A percentile compares a stretch with the other conserved stretches of the same genome.
Evolutionary conservation across 2,329 filamentous ascomycete genomes (phyloP).

Genomic region (Epichloe glyceriae): DNA sequence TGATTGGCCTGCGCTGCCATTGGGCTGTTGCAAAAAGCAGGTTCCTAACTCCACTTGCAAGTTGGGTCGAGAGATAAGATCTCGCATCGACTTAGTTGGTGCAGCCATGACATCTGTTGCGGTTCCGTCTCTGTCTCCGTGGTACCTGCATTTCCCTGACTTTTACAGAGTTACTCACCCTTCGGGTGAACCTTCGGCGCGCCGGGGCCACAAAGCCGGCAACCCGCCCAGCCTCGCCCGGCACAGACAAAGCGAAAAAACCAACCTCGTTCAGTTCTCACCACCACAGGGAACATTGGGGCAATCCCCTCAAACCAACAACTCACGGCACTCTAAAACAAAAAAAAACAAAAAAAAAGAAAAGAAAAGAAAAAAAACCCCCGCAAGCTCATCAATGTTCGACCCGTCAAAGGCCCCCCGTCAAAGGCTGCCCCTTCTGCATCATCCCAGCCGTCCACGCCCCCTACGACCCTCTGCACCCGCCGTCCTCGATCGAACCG

Average conservation of each 20-base stretch:
- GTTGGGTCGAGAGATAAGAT: too few species aligned
- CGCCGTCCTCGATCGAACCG: slow-evolving; percentile 24
- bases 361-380: too few species aligned
- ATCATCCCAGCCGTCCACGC: slow-evolving; percentile 38
- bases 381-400: slow-evolving; percentile 12
- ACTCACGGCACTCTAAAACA: too few species aligned
- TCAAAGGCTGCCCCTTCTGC: slow-evolving; percentile 47
- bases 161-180: too few species aligned
- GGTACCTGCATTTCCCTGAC: too few species aligned
- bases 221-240: not conserved
- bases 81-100: too few species aligned
- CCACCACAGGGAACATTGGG: not conserved
- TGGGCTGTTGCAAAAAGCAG: not conserved
- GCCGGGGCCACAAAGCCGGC: not conserved
- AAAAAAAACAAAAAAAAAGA: too few species aligned
- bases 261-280: not conserved
- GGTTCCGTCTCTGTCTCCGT: too few species aligned
- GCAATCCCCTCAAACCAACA: too few species aligned
- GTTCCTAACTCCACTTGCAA: too few species aligned
- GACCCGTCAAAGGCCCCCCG: slow-evolving; percentile 21
- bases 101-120: too few species aligned
- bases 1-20: not conserved
- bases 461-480: slow-evolving; percentile 30
- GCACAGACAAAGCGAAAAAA: not conserved
- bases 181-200: too few species aligned